Conservation (phyloP, 495 filamentous ascomycete species). For the Tirmania nivea region DNA sequence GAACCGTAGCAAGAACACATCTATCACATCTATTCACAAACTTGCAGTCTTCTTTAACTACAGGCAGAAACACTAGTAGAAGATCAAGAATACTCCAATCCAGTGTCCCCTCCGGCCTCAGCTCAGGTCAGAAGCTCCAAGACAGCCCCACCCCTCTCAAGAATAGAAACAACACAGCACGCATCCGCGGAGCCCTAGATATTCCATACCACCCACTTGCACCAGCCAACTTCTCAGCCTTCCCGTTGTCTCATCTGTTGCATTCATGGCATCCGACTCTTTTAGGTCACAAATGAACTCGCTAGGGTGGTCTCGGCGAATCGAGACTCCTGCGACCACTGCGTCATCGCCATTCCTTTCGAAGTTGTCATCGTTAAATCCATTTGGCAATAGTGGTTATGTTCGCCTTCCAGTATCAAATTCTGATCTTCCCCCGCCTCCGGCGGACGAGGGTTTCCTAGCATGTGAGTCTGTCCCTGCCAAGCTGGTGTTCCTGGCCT, state of each 20-base stretch:
- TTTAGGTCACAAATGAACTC: constrained; percentile 60
- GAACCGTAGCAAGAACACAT: too few species aligned
- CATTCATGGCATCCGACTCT: constrained; percentile 61
- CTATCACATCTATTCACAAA: too few species aligned
- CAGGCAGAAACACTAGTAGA: too few species aligned
- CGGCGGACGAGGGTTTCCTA: constrained; percentile 92
- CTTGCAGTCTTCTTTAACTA: too few species aligned
- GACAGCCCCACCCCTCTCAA: neutral
- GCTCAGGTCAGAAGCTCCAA: neutral
- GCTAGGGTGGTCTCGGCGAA: constrained; percentile 74
- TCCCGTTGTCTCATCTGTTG: constrained; percentile 2
- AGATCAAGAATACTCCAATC: too few species aligned
- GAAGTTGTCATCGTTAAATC: constrained; percentile 67
- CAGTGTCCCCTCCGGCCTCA: too few species aligned
- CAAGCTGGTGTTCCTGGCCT: too few species aligned
- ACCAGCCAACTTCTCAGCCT: neutral
- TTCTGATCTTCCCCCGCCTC: constrained; percentile 49
- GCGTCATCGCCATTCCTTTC: constrained; percentile 53
- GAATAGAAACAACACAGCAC: neutral
- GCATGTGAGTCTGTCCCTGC: constrained; percentile 51
- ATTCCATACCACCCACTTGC: neutral
- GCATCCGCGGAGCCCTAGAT: neutral
- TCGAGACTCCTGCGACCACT: constrained; percentile 36
- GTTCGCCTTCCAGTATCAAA: constrained; percentile 76
- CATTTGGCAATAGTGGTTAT: constrained; percentile 74